Evolutionary conservation across 305 asterid species (phyloP), one percentile per base, ranked within the genome.

Genomic region (Solanum hybrid): DNA sequence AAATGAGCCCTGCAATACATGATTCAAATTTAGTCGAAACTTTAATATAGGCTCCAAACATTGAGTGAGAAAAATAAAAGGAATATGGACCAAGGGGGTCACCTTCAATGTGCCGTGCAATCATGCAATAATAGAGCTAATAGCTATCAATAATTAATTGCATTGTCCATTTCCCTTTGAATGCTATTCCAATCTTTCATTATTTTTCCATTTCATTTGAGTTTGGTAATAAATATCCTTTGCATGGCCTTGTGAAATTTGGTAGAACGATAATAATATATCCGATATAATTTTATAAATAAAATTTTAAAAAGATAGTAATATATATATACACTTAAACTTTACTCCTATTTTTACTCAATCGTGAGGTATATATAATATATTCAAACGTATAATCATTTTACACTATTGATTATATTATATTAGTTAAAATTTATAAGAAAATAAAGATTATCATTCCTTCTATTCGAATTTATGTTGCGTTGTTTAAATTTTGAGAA

Each of bases 11-110:
- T 20, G 11, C 10, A 61, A 20, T 7, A 61, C 2, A 0, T 20
- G 2, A 61, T 61, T 61, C 4, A 1, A 20, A 61, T 20, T 61
- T 61, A 8, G 0, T 57, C 0, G 5, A 7, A 0, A 0, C 4
- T 57, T 57, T 20, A 7, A 61, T 20, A 7, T 61, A 61, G 0
- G 4, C 5, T 61, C 2, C 26, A 20, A 61, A 61, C 1, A 61
- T 0, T 0, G 26, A 20, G 2, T 2, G 26, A 61, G 5, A 20
- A 20, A 61, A 57, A 20, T 57, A 1, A 57, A 57, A 6, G 69
- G 69, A 18, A 57, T 11, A 78, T 78, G 85, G 57, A 36, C 61
- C 86, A 79, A 77, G 39, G 29, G 16, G 51, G 11, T 35, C 84
- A 35, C 31, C 51, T 78, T 78, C 84, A 35, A 78, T 20, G 51